phyloP scores from a whole-genome alignment of 768 basidiomycete genomes.

The Strobilomyces dryophilus region DNA sequence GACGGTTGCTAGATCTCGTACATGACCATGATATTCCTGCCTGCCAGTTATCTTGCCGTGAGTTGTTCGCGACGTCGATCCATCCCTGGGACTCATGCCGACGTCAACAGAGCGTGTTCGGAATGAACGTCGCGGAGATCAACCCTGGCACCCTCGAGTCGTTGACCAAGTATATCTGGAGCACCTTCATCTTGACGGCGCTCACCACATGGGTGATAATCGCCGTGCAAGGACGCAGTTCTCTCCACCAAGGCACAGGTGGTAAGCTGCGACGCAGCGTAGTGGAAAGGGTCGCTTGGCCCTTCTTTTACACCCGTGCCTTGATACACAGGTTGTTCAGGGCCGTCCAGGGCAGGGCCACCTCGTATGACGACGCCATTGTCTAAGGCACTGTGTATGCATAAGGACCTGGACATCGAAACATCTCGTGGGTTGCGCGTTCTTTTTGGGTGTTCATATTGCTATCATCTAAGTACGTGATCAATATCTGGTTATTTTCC shows the following conservation, averaged over 20 bases:
- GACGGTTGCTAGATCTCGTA: constrained; percentile 42
- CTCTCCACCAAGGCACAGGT: constrained; percentile 16
- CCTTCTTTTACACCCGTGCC: no score
- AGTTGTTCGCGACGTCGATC: neutral
- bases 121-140: constrained; percentile 33
- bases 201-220: constrained; percentile 54
- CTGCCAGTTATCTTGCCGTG: constrained; percentile 43
- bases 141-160: constrained; percentile 22
- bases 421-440: no score
- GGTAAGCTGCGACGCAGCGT: neutral
- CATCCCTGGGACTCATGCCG: neutral
- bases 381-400: no score
- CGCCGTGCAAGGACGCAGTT: constrained; percentile 39
- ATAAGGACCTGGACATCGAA: no score
- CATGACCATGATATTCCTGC: constrained; percentile 59
- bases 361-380: no score
- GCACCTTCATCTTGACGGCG: constrained; percentile 45
- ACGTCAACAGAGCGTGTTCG: constrained; percentile 29
- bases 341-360: no score
- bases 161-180: constrained; percentile 35
- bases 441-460: no score
- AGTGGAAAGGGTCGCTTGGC: no score
- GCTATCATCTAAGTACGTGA: no score
- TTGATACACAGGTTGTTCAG: no score
- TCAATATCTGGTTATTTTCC: no score